phyloP scores from a whole-genome alignment of 2,329 filamentous ascomycete genomes.

The Xylariomycetidae sp. region DNA sequence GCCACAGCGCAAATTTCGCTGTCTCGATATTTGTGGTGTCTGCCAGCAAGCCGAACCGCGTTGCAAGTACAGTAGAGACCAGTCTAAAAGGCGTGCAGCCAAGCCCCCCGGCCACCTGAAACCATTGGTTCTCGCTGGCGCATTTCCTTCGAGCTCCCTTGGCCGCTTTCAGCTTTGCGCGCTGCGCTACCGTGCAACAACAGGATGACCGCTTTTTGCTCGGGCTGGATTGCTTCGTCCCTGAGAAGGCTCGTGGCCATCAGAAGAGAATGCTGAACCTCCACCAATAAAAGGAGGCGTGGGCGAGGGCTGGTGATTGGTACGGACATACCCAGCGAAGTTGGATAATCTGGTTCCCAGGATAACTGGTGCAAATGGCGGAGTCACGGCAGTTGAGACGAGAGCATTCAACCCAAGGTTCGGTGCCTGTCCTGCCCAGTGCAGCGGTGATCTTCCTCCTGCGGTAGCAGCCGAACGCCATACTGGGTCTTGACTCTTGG shows the following conservation, averaged over 20 bases:
- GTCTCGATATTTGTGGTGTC: too few relatives aligned
- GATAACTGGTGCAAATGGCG: too few relatives aligned
- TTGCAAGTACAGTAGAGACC: background rate
- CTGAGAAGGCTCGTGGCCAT: background rate
- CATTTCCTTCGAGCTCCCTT: constrained; percentile 4
- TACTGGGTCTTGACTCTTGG: too few relatives aligned
- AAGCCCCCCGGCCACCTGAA: constrained; percentile 10
- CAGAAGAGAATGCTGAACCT: background rate
- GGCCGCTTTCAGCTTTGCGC: constrained; percentile 2
- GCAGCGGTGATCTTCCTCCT: too few relatives aligned
- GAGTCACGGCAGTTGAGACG: too few relatives aligned
- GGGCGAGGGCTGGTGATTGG: background rate
- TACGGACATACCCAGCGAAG: background rate
- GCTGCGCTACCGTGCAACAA: background rate
- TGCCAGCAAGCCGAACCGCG: too few relatives aligned
- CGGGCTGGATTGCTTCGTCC: background rate
- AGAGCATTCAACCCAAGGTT: too few relatives aligned
- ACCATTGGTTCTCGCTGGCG: constrained; percentile 9
- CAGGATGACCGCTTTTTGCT: too few relatives aligned
- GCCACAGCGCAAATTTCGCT: background rate
- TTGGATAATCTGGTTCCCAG: too few relatives aligned
- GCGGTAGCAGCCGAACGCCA: too few relatives aligned
- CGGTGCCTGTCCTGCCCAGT: too few relatives aligned
- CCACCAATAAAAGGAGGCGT: background rate
- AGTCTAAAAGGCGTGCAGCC: background rate